These are phyloP conservation scores for Phytophthora podocarpi DNA, from an alignment of 352 stramenopile species.

Conservation along the genomic window DNA sequence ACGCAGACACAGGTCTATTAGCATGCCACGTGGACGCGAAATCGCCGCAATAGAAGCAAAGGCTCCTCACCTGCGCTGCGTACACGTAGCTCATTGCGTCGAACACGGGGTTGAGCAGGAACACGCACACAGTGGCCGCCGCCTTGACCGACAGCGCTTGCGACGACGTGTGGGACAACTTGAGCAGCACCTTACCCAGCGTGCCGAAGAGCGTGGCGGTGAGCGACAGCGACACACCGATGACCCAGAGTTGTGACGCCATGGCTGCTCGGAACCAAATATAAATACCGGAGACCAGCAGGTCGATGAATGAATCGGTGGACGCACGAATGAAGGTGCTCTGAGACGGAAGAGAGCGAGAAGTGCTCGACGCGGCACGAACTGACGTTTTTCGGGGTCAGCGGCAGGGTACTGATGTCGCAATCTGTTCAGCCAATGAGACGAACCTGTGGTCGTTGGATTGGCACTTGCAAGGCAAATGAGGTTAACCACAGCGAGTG, in stretches of 20 bases:
- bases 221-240: constrained; percentile 81
- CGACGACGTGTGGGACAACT: constrained; percentile 75
- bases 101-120: constrained; percentile 86
- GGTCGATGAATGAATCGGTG: constrained; percentile 8
- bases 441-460: no score
- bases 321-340: constrained; percentile 1
- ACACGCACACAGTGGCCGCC: constrained; percentile 79
- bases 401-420: no score
- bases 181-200: constrained; percentile 88
- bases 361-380: constrained; percentile 11
- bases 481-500: no score
- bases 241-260: constrained; percentile 60
- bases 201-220: constrained; percentile 85
- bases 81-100: constrained; percentile 89
- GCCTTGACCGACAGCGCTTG: constrained; percentile 62
- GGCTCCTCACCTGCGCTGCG: constrained; percentile 64
- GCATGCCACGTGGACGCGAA: constrained; percentile 13
- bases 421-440: no score
- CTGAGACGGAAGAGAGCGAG: constrained; percentile 22
- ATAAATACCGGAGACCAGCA: constrained; percentile 21
- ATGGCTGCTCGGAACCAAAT: constrained; percentile 34
- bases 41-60: background rate
- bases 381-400: constrained; percentile 34
- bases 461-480: no score
- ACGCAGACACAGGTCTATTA: constrained; percentile 22